Conservation (phyloP, 345 rosid genomes). For the Moringa oleifera region DNA sequence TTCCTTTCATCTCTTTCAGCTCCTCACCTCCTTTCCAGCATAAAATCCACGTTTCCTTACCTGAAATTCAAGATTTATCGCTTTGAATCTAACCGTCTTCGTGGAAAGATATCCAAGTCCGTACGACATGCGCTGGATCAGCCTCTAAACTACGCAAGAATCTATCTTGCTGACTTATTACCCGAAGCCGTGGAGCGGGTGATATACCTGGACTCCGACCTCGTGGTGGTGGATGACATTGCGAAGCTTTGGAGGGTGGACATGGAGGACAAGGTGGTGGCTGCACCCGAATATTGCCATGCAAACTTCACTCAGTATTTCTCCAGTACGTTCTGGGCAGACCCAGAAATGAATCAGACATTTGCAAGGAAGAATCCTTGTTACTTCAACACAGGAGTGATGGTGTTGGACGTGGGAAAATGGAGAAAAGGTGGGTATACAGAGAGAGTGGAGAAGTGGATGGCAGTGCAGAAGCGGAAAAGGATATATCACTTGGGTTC, state of each 20-base stretch:
- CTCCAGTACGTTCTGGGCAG: slow-evolving; percentile 48
- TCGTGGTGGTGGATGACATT: slow-evolving; percentile 55
- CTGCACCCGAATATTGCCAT: slow-evolving; percentile 65
- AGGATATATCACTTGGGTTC: slow-evolving; percentile 66
- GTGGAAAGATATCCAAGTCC: slow-evolving; percentile 48
- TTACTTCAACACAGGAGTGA: slow-evolving; percentile 69
- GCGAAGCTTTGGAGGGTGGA: slow-evolving; percentile 46
- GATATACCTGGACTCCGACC: slow-evolving; percentile 63
- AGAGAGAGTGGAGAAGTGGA: slow-evolving; percentile 51
- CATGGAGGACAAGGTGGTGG: slow-evolving; percentile 50
- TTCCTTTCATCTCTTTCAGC: slow-evolving; percentile 45
- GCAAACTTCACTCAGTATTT: slow-evolving; percentile 54
- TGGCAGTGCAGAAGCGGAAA: slow-evolving; percentile 45
- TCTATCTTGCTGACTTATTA: slow-evolving; percentile 56
- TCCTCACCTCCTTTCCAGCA: slow-evolving; percentile 34
- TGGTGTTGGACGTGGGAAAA: slow-evolving; percentile 54
- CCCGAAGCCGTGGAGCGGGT: slow-evolving; percentile 32
- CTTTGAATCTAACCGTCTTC: slow-evolving; percentile 46
- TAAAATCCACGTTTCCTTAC: slow-evolving; percentile 52
- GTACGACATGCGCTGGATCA: slow-evolving; percentile 61
- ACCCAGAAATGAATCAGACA: slow-evolving; percentile 27
- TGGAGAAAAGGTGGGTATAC: slow-evolving; percentile 54
- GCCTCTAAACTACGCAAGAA: slow-evolving; percentile 62
- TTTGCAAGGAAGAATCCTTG: slow-evolving; percentile 51
- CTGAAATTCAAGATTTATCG: slow-evolving; percentile 47